Conservation (phyloP, 139 green algal genomes). For the Bryopsis sp. region DNA sequence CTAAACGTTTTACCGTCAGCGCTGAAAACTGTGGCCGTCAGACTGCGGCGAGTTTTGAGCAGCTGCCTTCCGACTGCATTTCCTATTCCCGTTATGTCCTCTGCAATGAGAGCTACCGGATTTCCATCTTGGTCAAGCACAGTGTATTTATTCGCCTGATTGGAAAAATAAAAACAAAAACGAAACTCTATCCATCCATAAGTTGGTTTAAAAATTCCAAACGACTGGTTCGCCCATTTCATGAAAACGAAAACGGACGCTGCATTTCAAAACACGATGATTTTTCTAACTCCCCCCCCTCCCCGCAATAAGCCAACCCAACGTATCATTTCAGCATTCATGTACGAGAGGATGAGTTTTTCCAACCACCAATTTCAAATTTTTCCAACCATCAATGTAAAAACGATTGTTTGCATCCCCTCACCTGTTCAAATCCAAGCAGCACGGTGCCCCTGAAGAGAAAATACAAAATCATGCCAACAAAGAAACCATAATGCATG, state of each 20-base stretch:
- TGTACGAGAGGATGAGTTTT: background rate
- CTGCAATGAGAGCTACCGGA: slow-evolving; percentile 48
- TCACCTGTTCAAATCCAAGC: slow-evolving; percentile 73
- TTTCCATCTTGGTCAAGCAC: slow-evolving; percentile 55
- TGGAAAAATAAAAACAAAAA: background rate
- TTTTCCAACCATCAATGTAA: background rate
- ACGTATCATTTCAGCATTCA: background rate
- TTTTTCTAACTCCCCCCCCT: too few relatives aligned
- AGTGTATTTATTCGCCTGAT: slow-evolving; percentile 60
- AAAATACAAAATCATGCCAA: too few relatives aligned
- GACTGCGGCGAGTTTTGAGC: slow-evolving; percentile 53
- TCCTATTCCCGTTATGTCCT: slow-evolving; percentile 59
- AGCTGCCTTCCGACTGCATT: slow-evolving; percentile 68
- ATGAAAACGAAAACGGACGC: too few relatives aligned
- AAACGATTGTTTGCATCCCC: background rate
- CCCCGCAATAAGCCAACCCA: too few relatives aligned
- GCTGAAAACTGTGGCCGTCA: slow-evolving; percentile 67
- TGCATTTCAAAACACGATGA: too few relatives aligned
- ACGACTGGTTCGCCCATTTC: too few relatives aligned
- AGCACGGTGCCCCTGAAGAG: slow-evolving; percentile 67
- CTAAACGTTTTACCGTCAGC: slow-evolving; percentile 19
- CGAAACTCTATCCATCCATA: background rate
- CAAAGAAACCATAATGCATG: too few relatives aligned
- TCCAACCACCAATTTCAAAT: background rate
- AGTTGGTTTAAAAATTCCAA: too few relatives aligned